Evolutionary conservation across 495 filamentous ascomycete species (phyloP), one percentile per base, ranked within the genome.

Genomic region (Talaromyces proteolyticus): DNA sequence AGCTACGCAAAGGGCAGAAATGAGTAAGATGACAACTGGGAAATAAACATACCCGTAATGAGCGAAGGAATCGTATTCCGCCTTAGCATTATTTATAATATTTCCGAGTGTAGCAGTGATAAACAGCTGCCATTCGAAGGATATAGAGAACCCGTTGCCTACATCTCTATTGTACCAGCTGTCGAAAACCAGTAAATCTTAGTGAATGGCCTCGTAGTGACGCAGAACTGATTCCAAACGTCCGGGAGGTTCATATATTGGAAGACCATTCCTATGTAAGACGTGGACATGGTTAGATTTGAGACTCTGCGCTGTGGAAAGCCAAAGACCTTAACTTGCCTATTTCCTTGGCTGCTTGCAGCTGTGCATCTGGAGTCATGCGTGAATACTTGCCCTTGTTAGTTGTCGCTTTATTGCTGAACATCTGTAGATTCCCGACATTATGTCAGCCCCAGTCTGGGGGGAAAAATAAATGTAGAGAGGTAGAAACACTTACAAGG

Each of bases 231-330:
- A 8, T 5, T 10, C 44, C 44, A 46, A 8, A 46, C 44, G 6
- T 46, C 18, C 16, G 44, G 22, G 12, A 25, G 14, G n/a, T 46
- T 46, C 44, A 46, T 34, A 24, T 46, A 46, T 4, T 26, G 3
- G 44, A 46, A 46, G 1, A 46, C 23, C 44, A 46, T 46, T 25
- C 44, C 44, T 46, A 16, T 29, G 29, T 40, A 16, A 18, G 11
- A 40, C 6, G 38, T n/a, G 38, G 6, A 14, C 11, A 16, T 2
- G 38, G 14, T 41, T 5, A 42, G 39, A 42, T 18, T 2, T 42
- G 2, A 42, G 3, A 42, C 5, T 5, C 16, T 8, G 6, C 39
- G 16, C 10, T 18, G 1, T 2, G 8, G n/a, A n/a, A 37, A 42
- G 39, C 14, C 39, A 42, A 42, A 42, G 39, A 6, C 1, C 3